These are phyloP conservation scores for Sophora flavescens DNA, from an alignment of 306 rosid genomes.

Conservation along the genomic window DNA sequence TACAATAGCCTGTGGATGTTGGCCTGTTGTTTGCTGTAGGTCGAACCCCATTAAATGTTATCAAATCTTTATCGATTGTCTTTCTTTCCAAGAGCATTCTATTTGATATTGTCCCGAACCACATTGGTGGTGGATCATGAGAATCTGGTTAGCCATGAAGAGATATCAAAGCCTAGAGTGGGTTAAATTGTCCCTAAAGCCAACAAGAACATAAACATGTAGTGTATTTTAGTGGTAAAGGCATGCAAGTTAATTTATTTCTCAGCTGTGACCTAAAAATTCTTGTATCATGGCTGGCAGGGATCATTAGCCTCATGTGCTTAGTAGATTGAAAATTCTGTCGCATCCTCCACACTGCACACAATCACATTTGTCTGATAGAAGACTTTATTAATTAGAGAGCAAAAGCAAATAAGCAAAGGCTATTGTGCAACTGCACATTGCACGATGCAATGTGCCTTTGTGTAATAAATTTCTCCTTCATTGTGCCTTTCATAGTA, in stretches of 20 bases:
- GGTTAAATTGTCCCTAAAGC: conserved; percentile 6
- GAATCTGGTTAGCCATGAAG: conserved; percentile 19
- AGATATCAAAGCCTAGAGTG: conserved; percentile 2
- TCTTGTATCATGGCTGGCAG: conserved; percentile 21
- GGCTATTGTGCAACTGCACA: background rate
- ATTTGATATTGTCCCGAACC: conserved; percentile 11
- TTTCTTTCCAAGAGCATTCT: conserved; percentile 17
- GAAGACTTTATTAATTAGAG: background rate
- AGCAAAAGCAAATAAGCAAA: background rate
- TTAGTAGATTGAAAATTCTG: conserved; percentile 30
- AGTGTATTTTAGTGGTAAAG: conserved; percentile 7
- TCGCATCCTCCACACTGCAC: conserved; percentile 5
- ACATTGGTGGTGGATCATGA: background rate
- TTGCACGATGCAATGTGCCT: background rate
- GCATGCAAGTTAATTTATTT: conserved; percentile 9
- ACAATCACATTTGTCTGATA: background rate
- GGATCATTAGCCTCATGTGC: background rate
- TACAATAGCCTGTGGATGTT: background rate
- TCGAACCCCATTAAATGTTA: background rate
- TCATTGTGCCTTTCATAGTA: conserved; percentile 6
- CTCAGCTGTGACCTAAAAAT: background rate
- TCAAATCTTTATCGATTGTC: background rate
- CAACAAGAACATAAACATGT: conserved; percentile 14
- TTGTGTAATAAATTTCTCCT: background rate
- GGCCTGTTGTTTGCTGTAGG: background rate